These are phyloP conservation scores for Exophiala sp. DNA, from an alignment of 2,329 filamentous ascomycete genomes.

Conservation along the genomic window DNA sequence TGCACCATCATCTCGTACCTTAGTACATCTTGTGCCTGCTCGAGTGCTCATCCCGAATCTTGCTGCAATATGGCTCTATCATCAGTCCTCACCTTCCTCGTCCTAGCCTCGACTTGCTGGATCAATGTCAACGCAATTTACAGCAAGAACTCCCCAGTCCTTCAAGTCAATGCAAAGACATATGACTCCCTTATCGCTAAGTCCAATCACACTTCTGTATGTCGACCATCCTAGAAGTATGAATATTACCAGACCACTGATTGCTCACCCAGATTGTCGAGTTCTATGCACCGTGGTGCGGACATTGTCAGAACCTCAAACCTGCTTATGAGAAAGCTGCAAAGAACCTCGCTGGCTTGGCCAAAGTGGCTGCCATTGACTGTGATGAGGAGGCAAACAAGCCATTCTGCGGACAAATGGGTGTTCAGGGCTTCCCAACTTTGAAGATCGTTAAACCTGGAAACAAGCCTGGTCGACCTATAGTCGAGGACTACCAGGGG, in stretches of 20 bases:
- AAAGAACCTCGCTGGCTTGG: constrained; percentile 81
- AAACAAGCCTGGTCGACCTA: constrained; percentile 74
- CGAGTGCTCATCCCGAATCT: background rate
- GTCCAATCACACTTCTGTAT: constrained; percentile 87
- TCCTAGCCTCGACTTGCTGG: constrained; percentile 50
- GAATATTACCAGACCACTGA: constrained; percentile 21
- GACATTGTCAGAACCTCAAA: constrained; percentile 93
- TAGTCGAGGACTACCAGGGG: constrained; percentile 88
- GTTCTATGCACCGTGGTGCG: constrained; percentile 98
- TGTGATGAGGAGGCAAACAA: constrained; percentile 96
- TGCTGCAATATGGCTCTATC: constrained; percentile 11
- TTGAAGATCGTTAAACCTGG: constrained; percentile 87
- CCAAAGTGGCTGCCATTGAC: constrained; percentile 90
- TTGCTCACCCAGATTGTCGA: constrained; percentile 46
- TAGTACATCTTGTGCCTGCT: constrained; percentile 2
- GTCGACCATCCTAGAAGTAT: constrained; percentile 31
- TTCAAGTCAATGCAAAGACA: constrained; percentile 74
- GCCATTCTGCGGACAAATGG: constrained; percentile 76
- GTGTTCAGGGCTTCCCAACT: constrained; percentile 90
- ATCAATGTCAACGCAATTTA: constrained; percentile 70
- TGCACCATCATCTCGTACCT: constrained; percentile 23
- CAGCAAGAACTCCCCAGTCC: constrained; percentile 77
- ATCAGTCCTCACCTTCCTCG: constrained; percentile 1
- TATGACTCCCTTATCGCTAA: constrained; percentile 80
- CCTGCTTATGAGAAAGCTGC: constrained; percentile 94